These are phyloP conservation scores for Lachnellula cervina DNA, from an alignment of 2,329 filamentous ascomycete genomes.

Conservation along the genomic window DNA sequence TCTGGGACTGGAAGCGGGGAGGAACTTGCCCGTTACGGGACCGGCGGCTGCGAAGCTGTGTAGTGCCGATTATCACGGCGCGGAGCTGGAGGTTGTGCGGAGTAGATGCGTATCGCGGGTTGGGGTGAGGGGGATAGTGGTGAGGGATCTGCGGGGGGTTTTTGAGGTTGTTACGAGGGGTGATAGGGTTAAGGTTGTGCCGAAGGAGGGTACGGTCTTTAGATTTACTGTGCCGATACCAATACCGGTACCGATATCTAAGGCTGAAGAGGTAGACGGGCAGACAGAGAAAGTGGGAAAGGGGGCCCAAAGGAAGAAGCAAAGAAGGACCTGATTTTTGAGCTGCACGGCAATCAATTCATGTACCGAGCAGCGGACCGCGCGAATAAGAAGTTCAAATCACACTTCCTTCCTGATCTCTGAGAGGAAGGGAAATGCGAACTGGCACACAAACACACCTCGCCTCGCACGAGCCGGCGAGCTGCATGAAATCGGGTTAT, in stretches of 20 bases:
- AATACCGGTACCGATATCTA: background rate
- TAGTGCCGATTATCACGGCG: conserved; percentile 88
- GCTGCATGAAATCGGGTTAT: background rate
- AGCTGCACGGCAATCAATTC: conserved; percentile 84
- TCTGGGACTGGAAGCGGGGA: conserved; percentile 47
- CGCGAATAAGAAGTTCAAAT: conserved; percentile 87
- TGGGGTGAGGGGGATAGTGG: conserved; percentile 78
- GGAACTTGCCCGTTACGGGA: conserved; percentile 15
- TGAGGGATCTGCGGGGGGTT: conserved; percentile 80
- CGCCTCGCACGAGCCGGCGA: too few species aligned
- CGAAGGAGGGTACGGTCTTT: conserved; percentile 88
- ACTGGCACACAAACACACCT: background rate
- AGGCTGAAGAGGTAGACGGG: conserved; percentile 6
- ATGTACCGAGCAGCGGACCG: conserved; percentile 76
- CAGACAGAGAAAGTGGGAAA: conserved; percentile 6
- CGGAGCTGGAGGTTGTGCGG: conserved; percentile 73
- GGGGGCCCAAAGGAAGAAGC: conserved; percentile 15
- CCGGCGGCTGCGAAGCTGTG: conserved; percentile 67
- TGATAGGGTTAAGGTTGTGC: conserved; percentile 70
- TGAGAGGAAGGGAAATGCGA: conserved; percentile 40
- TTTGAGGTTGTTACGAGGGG: conserved; percentile 76
- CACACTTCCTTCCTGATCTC: conserved; percentile 70
- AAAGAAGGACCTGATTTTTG: conserved; percentile 61
- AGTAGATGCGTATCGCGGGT: conserved; percentile 78
- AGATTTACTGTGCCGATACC: conserved; percentile 60